These are phyloP conservation scores for Endotrypanum monterogeii DNA, from an alignment of 208 protist genomes.

Conservation along the genomic window DNA sequence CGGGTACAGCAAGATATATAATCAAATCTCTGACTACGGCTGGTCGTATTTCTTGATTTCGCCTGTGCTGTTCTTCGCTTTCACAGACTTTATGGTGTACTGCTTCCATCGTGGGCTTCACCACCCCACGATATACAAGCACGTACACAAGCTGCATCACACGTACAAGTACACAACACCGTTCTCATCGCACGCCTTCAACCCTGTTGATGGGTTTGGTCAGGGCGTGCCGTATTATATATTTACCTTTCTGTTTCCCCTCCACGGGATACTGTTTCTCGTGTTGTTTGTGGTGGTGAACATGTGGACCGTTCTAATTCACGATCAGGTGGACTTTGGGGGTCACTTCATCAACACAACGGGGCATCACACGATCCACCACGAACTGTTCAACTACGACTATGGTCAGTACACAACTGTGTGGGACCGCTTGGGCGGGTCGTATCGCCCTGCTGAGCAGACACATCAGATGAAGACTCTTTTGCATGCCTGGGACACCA, in stretches of 20 bases:
- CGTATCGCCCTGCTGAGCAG: constrained; percentile 78
- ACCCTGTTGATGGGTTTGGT: constrained; percentile 91
- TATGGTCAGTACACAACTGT: constrained; percentile 95
- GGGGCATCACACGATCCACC: constrained; percentile 94
- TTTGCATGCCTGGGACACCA: constrained; percentile 15
- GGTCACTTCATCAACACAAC: constrained; percentile 78
- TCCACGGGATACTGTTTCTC: constrained; percentile 88
- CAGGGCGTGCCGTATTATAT: constrained; percentile 95
- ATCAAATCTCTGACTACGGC: constrained; percentile 81
- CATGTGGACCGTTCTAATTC: constrained; percentile 95
- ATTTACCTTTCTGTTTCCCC: constrained; percentile 87
- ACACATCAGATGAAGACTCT: constrained; percentile 60
- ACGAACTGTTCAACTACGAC: constrained; percentile 93
- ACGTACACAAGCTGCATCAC: constrained; percentile 94
- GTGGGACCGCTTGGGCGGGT: constrained; percentile 92
- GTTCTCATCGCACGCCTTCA: constrained; percentile 93
- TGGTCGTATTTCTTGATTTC: constrained; percentile 68
- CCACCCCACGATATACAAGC: constrained; percentile 88
- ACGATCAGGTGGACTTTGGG: constrained; percentile 91
- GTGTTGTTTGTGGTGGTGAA: constrained; percentile 92
- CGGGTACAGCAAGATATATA: constrained; percentile 81
- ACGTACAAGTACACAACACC: constrained; percentile 86
- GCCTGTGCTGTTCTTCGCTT: constrained; percentile 82
- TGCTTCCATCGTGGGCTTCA: constrained; percentile 95
- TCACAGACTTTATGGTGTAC: constrained; percentile 95